A percentile compares a stretch with the other conserved stretches of the same genome.
These are phyloP conservation scores for Furcasterigmium sp. DNA, from an alignment of 2,329 filamentous ascomycete genomes.

Conservation along the genomic window DNA sequence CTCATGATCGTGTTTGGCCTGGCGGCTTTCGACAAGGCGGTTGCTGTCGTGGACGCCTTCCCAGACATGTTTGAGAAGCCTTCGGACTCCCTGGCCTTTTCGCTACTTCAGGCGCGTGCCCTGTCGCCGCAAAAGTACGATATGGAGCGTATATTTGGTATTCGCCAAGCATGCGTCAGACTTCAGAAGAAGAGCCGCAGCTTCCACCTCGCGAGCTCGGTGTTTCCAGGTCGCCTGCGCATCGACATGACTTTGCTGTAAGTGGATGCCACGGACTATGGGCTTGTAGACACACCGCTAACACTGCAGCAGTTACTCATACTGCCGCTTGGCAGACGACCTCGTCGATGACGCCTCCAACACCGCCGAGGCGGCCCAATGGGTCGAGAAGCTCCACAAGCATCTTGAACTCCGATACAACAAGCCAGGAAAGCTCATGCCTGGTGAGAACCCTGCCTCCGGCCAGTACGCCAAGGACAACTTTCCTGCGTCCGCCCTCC, in stretches of 20 bases:
- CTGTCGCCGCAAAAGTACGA: constrained; percentile 46
- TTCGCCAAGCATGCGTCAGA: constrained; percentile 53
- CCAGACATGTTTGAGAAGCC: constrained; percentile 49
- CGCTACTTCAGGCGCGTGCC: constrained; percentile 46
- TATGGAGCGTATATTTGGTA: constrained; percentile 48
- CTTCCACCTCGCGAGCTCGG: constrained; percentile 67
- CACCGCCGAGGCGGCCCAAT: constrained; percentile 45
- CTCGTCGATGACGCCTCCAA: constrained; percentile 60
- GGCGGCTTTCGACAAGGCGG: constrained; percentile 62
- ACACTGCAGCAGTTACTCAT: constrained; percentile 54
- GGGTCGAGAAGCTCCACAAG: constrained; percentile 52
- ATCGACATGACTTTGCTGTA: constrained; percentile 62
- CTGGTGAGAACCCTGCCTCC: constrained; percentile 14
- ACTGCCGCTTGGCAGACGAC: constrained; percentile 69
- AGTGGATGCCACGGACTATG: constrained; percentile 14
- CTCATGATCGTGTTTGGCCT: constrained; percentile 64
- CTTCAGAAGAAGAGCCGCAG: constrained; percentile 63
- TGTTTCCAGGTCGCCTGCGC: constrained; percentile 62
- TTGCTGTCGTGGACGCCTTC: constrained; percentile 61
- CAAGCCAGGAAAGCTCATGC: constrained; percentile 10
- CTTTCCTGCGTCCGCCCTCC: constrained; percentile 47
- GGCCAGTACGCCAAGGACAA: constrained; percentile 33
- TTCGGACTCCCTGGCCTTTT: constrained; percentile 37
- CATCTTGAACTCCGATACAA: constrained; percentile 52
- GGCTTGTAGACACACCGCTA: constrained; percentile 5